Base-by-base conservation (phyloP, 768 basidiomycete species). In the Calocybe cyanea region DNA sequence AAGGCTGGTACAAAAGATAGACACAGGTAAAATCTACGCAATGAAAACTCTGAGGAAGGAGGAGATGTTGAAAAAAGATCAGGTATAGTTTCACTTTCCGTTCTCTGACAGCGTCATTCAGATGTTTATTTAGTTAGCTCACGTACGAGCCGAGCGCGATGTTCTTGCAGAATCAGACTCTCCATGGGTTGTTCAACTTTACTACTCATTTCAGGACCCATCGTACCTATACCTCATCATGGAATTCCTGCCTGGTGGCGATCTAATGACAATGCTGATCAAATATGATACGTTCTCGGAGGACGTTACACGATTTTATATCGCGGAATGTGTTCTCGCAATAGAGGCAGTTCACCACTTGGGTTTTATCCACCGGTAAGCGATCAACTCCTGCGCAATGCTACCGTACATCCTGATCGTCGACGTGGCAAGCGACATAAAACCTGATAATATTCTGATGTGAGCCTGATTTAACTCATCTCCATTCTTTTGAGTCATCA, bases 211-310 rank as follows among this genome's bases (percentile, higher is more conserved):
- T 73, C 96, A 98, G 63, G 96, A 98, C 63, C 71, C 87, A 1
- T 71, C 85, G 42, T 92, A 87, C 56, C 78, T 99, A 19, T 99
- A 98, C 69, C 76, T 99, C 44, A 88, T 98, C 71, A 98, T 98
- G 96, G 96, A 98, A 69, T 99, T 95, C 66, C 75, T 99, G 37
- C 94, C 95, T 45, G 96, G 96, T 37, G 96, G 96, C 24, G 96
- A 99, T 63, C 74, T 98, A 50, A 97, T 99, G 96, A 96, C 94
- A 3, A 98, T 98, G 95, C 75, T 97, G 47, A 97, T 98, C 76
- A 97, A 98, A 68, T 97, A 98, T 67, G 96, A 97, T 63, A 96
- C 94, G 0, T 98, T 98, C 68, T 90, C 90, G 0, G 95, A 98
- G 67, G 96, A 98, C 57, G 95, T 98, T 11, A 92, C 92, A 45